Base-by-base conservation (phyloP, 176 grass and related monocot genomes). In the Calamus simplicifolius region DNA sequence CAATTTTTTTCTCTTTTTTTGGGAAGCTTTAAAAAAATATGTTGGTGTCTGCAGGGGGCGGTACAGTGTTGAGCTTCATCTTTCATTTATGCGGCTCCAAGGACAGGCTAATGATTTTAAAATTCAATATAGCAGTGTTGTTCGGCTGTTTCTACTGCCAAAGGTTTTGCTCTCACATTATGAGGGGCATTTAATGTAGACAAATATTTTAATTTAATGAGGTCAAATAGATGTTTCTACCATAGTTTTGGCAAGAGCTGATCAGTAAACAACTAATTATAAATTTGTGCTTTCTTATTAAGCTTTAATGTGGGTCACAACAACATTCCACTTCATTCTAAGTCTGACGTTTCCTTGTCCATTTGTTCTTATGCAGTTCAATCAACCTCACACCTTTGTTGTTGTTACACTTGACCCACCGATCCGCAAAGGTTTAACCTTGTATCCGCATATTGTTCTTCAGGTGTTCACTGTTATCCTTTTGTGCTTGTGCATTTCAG, bases 61-160 rank as follows among this genome's bases (percentile, higher is more conserved):
- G 64, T 90, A 90, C 64, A 90, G 71, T 58, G 80, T 96, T 77
- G 91, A 90, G 64, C 91, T 96, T 71, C 83, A 90, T 54, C 21
- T 82, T 38, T 87, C 83, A 68, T 96, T 96, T 64, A 79, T 96
- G 29, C 71, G 83, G n/a, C 86, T 90, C 28, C 91, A 96, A 77
- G 91, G 91, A 64, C 83, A 84, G 71, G 91, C 86, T 57, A 96
- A 72, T 84, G 91, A 96, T 85, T 96, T 96, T 82, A 96, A 96
- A 80, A 96, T 96, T 57, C 91, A 85, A 57, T 96, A 90, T 79
- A 79, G 82, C 73, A 96, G 83, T 90, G 73, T 96, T 75, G 68
- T 90, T 57, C 83, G 83, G 18, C 83, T 96, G n/a, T 96, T 90
- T 78, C 77, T 90, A 71, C 70, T 96, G 25, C 86, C 91, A 61